Percentiles rank a stretch among this genome's conserved stretches.
Evolutionary conservation across 2,329 filamentous ascomycete genomes (phyloP).

Genomic region (Aspergillus sp.): DNA sequence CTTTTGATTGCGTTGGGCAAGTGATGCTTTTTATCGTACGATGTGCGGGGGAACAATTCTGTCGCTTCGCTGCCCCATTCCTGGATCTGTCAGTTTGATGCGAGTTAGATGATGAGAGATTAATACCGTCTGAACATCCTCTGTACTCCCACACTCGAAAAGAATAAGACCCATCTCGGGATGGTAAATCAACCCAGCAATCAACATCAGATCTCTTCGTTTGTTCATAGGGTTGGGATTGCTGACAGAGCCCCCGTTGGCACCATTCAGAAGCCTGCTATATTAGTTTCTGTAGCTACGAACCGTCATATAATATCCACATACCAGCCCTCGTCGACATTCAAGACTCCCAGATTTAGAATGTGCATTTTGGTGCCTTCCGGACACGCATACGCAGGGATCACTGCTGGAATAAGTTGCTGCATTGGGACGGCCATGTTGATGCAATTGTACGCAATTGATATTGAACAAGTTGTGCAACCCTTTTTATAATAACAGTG

Average conservation of each 20-base stretch:
- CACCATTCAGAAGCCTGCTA: slow-evolving; percentile 33
- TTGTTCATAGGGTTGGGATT: slow-evolving; percentile 37
- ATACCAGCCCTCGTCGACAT: slow-evolving; percentile 45
- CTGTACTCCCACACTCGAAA: slow-evolving; percentile 43
- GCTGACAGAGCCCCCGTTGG: slow-evolving; percentile 33
- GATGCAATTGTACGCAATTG: too few species aligned
- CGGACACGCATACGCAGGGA: slow-evolving; percentile 25
- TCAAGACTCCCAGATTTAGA: slow-evolving; percentile 41
- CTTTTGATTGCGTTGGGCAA: slow-evolving; percentile 8
- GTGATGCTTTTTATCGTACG: slow-evolving; percentile 27
- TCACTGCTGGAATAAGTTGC: not conserved
- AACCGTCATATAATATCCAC: not conserved
- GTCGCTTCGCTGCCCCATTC: slow-evolving; percentile 30
- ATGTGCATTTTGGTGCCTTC: slow-evolving; percentile 45
- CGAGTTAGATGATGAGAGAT: slow-evolving; percentile 3
- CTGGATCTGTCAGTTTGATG: slow-evolving; percentile 6
- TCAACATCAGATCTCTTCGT: slow-evolving; percentile 37
- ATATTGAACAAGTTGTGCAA: too few species aligned
- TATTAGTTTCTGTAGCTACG: not conserved
- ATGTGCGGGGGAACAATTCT: slow-evolving; percentile 36
- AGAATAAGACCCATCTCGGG: slow-evolving; percentile 42
- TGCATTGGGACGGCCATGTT: not conserved
- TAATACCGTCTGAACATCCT: slow-evolving; percentile 34
- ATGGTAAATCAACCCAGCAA: slow-evolving; percentile 42
- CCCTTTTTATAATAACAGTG: too few species aligned